Evolutionary conservation across 2,329 filamentous ascomycete genomes (phyloP).

Genomic region (Exophiala sp.): DNA sequence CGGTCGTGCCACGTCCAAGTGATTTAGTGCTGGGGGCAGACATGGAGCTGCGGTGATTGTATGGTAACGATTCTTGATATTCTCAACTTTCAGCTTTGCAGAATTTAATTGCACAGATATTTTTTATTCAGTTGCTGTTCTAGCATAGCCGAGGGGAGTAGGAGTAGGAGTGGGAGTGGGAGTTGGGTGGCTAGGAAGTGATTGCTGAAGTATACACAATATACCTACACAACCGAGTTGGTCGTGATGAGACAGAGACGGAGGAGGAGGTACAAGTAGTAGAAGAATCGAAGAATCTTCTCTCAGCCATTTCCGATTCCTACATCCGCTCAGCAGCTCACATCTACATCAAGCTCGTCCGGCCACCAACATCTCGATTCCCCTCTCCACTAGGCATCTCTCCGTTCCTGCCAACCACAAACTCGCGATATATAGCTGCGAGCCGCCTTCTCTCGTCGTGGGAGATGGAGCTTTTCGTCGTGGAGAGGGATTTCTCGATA

Average conservation of each 20-base stretch:
- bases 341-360: slow-evolving; percentile 96
- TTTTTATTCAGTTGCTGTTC: no score
- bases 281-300: no score
- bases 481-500: slow-evolving; percentile 67
- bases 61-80: slow-evolving; percentile 1
- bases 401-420: slow-evolving; percentile 84
- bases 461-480: slow-evolving; percentile 77
- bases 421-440: slow-evolving; percentile 80
- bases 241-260: neutral
- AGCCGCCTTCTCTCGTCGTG: slow-evolving; percentile 67
- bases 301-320: neutral
- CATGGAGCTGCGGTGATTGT: no score
- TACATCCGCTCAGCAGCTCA: slow-evolving; percentile 1
- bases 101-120: neutral
- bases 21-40: neutral
- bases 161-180: no score
- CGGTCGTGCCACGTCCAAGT: slow-evolving; percentile 47
- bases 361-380: slow-evolving; percentile 82
- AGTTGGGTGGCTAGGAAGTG: no score
- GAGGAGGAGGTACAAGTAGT: neutral
- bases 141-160: no score
- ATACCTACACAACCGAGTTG: no score
- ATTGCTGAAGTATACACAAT: no score
- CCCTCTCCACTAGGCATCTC: slow-evolving; percentile 94
- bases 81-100: neutral